A percentile compares a stretch with the other conserved stretches of the same genome.
These are phyloP conservation scores for Cucumis hystrix DNA, from an alignment of 306 rosid genomes.

Conservation along the genomic window DNA sequence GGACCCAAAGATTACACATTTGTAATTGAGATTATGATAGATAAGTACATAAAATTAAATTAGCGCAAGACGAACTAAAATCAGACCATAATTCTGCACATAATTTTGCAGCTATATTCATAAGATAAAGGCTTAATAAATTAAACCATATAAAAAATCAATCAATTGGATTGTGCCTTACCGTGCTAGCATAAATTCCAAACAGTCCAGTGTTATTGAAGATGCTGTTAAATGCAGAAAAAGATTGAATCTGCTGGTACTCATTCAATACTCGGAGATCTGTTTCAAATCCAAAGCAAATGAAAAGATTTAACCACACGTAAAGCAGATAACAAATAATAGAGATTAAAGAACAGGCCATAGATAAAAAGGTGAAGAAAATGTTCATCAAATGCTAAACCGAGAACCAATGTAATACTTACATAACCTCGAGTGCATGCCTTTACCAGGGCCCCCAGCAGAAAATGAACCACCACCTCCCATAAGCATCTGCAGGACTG, in stretches of 20 bases:
- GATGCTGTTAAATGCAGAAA: conserved; percentile 91
- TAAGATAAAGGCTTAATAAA: not conserved
- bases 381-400: not conserved
- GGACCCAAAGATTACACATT: not conserved
- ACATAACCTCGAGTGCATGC: conserved; percentile 98
- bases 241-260: conserved; percentile 64
- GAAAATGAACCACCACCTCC: conserved; percentile 98
- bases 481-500: conserved; percentile 64
- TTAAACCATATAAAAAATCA: not conserved
- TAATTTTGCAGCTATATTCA: not conserved
- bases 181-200: conserved; percentile 78
- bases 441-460: conserved; percentile 93
- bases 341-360: not conserved
- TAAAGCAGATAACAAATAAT: conserved; percentile 8
- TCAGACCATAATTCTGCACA: not conserved
- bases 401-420: conserved; percentile 21
- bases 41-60: not conserved
- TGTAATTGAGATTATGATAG: not conserved
- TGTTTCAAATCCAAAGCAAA: conserved; percentile 18
- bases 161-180: conserved; percentile 20
- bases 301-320: not conserved
- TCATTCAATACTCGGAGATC: conserved; percentile 79
- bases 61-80: not conserved
- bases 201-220: conserved; percentile 78
- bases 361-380: not conserved